Base-by-base conservation (phyloP, 805 yeast genomes). In the Myxozyma nipponensis region DNA sequence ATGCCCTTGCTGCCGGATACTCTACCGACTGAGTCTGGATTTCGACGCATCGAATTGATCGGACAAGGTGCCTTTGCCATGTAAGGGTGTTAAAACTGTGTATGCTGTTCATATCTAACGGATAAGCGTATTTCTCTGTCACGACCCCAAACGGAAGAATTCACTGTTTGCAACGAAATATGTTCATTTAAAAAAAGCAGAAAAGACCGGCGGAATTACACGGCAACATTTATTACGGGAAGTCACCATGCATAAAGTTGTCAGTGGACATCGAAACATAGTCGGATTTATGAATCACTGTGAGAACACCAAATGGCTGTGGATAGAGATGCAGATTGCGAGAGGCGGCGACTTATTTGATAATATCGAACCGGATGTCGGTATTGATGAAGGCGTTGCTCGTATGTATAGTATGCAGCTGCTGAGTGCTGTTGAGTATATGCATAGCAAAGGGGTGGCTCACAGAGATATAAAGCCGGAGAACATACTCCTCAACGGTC, bases 291-390 rank as follows among this genome's bases (percentile, higher is more conserved):
- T 74, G 21, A 80, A 76, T 58, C 76, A 78, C 54, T 82, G 81
- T 4, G 73, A 77, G 2, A 77, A 80, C 52, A 62, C 66, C 1
- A 74, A 73, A 41, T 84, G 83, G 78, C 67, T 78, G 34, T 84
- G 84, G 78, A 73, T 84, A 51, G 78, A 78, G 2, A 69, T 84
- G 74, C 90, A 84, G 60, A 68, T 81, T 50, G 87, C 88, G 1
- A 74, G 75, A 23, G 86, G 86, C 51, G 93, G 93, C 15, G 93
- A 84, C 66, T 63, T 84, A 19, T 84, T 84, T 63, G 90, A 84
- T 60, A 84, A 84, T 65, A 84, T 84, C 52, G 88, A 83, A 62
- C 88, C 88, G 0, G 88, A 83, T 66, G 67, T 77, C 5, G 89
- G 89, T 1, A 81, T 83, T 1, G 84, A 79, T 55, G 77, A 74